Conservation (phyloP, 192 early-diverging fungal species). For the Coemansia sp. region DNA sequence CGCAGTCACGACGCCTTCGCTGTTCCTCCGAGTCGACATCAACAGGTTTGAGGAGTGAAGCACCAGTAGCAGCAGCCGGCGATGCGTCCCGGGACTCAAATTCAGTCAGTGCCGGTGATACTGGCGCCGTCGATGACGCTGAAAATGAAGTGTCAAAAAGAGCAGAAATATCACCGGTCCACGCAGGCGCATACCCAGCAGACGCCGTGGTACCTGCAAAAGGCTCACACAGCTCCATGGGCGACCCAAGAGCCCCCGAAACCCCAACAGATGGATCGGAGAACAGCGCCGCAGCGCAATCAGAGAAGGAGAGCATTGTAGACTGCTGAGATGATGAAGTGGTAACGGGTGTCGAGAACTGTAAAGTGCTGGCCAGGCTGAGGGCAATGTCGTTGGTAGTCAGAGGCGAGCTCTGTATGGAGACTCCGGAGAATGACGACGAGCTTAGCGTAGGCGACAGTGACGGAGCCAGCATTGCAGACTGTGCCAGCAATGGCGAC, state of each 20-base stretch:
- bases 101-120: background rate
- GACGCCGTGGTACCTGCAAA: background rate
- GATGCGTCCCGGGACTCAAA: background rate
- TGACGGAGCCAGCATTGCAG: slow-evolving; percentile 15
- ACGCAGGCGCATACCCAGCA: slow-evolving; percentile 1
- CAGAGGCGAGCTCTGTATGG: slow-evolving; percentile 37
- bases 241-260: slow-evolving; percentile 17
- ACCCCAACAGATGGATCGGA: slow-evolving; percentile 34
- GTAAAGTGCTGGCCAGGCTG: slow-evolving; percentile 40
- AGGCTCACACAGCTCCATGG: slow-evolving; percentile 6
- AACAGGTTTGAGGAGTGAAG: background rate
- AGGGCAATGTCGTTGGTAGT: slow-evolving; percentile 36
- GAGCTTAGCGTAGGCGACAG: slow-evolving; percentile 34
- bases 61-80: slow-evolving; percentile 8
- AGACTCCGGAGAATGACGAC: slow-evolving; percentile 22
- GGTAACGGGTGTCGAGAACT: slow-evolving; percentile 5
- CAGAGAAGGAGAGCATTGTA: slow-evolving; percentile 26
- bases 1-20: slow-evolving; percentile 54
- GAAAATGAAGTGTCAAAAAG: slow-evolving; percentile 17
- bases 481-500: slow-evolving; percentile 31
- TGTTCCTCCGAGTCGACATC: slow-evolving; percentile 28
- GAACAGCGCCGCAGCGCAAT: slow-evolving; percentile 49
- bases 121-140: background rate
- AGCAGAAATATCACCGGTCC: slow-evolving; percentile 27
- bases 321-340: slow-evolving; percentile 9